These are phyloP conservation scores for Senna siamea DNA, from an alignment of 306 rosid genomes.

Conservation along the genomic window DNA sequence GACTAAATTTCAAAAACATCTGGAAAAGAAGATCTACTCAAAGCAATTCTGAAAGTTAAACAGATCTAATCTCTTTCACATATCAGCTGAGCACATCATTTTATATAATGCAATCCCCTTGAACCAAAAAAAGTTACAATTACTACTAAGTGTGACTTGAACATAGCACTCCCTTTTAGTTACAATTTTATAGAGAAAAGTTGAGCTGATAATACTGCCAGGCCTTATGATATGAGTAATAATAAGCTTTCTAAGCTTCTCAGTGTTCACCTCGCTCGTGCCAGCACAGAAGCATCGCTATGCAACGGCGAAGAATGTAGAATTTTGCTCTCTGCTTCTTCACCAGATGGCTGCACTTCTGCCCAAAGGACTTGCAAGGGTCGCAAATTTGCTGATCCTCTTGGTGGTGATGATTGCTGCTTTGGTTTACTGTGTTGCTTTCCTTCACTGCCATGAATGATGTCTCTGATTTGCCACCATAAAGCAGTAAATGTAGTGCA, in stretches of 20 bases:
- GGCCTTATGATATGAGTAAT: neutral
- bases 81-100: constrained; percentile 11
- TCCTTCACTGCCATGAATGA: constrained; percentile 57
- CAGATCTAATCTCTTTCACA: constrained; percentile 35
- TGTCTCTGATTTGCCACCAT: constrained; percentile 34
- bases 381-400: constrained; percentile 46
- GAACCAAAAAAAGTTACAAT: constrained; percentile 14
- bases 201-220: constrained; percentile 17
- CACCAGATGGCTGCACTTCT: constrained; percentile 65
- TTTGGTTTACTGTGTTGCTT: constrained; percentile 36
- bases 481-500: constrained; percentile 31
- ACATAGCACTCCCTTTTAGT: constrained; percentile 6
- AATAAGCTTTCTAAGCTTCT: constrained; percentile 11
- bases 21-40: constrained; percentile 21
- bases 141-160: constrained; percentile 12
- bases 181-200: constrained; percentile 24
- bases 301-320: constrained; percentile 66
- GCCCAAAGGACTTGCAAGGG: constrained; percentile 66
- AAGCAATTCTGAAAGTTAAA: constrained; percentile 18
- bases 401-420: constrained; percentile 34
- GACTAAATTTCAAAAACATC: neutral
- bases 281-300: constrained; percentile 64
- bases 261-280: constrained; percentile 53
- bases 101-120: neutral
- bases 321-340: constrained; percentile 68